These are phyloP conservation scores for Globisporangium mamillatum DNA, from an alignment of 352 stramenopile genomes.

Conservation along the genomic window DNA sequence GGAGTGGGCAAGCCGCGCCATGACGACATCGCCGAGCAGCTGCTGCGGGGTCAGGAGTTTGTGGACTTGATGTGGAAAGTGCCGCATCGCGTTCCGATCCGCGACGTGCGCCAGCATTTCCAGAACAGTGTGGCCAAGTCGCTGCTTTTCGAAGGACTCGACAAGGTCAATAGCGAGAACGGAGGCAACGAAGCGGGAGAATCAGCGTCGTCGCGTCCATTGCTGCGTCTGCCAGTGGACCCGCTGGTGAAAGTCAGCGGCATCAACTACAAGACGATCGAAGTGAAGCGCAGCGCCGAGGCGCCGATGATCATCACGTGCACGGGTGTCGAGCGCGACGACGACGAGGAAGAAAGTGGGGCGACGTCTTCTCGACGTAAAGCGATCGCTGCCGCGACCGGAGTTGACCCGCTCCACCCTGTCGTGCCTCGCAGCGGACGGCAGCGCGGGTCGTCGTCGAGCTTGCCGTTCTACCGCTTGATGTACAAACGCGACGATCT, in stretches of 20 bases:
- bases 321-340: conserved; percentile 68
- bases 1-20: conserved; percentile 29
- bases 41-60: conserved; percentile 83
- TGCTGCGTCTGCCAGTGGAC: conserved; percentile 71
- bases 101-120: conserved; percentile 53
- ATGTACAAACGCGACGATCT: conserved; percentile 89
- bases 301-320: conserved; percentile 80
- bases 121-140: conserved; percentile 50
- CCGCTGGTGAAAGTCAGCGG: conserved; percentile 66
- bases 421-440: conserved; percentile 12
- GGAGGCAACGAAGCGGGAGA: neutral
- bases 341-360: conserved; percentile 51
- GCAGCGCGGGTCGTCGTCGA: conserved; percentile 8
- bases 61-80: conserved; percentile 84
- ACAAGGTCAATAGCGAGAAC: conserved; percentile 14
- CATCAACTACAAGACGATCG: conserved; percentile 69
- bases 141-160: conserved; percentile 31
- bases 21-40: conserved; percentile 69
- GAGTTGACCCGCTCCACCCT: neutral
- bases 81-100: conserved; percentile 59
- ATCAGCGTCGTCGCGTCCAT: conserved; percentile 17
- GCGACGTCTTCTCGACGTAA: conserved; percentile 9
- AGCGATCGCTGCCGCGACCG: conserved; percentile 7
- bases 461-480: conserved; percentile 60
- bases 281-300: conserved; percentile 81